Percentiles rank a stretch among this genome's conserved stretches.
phyloP scores from a whole-genome alignment of 176 grass and related monocot genomes.

The Pharus latifolius region DNA sequence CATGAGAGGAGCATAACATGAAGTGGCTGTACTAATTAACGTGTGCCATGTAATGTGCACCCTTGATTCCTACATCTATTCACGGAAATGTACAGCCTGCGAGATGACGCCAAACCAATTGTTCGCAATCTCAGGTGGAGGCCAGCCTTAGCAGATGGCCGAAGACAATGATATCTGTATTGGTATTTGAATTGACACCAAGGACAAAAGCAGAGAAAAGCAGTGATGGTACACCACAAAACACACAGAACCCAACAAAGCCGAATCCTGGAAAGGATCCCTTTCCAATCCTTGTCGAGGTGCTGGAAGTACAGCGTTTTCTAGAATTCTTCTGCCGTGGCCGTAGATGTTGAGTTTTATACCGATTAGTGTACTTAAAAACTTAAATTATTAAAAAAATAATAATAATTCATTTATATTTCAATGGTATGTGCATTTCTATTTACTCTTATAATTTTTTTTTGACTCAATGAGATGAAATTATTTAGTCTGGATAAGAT shows the following conservation, averaged over 20 bases:
- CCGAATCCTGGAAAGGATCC: not conserved
- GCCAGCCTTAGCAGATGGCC: not conserved
- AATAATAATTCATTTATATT: too few relatives aligned
- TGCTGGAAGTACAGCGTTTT: not conserved
- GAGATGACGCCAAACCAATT: not conserved
- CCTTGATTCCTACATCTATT: not conserved
- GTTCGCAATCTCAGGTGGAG: not conserved
- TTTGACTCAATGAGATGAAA: too few relatives aligned
- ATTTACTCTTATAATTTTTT: too few relatives aligned
- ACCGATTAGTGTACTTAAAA: too few relatives aligned
- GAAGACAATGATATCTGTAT: not conserved
- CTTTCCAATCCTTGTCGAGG: not conserved
- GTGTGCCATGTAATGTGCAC: too few relatives aligned
- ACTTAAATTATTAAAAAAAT: too few relatives aligned
- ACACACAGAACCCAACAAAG: slow-evolving; percentile 10
- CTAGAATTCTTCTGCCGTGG: slow-evolving; percentile 4
- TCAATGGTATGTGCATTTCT: too few relatives aligned
- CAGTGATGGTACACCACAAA: not conserved
- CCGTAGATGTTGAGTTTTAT: too few relatives aligned
- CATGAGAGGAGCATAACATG: not conserved
- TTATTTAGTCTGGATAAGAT: too few relatives aligned
- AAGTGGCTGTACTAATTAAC: not conserved
- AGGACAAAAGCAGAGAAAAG: not conserved
- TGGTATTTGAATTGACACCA: not conserved
- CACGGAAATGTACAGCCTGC: not conserved